Conservation (phyloP, 1,284 basidiomycete genomes). For the Malassezia restricta region DNA sequence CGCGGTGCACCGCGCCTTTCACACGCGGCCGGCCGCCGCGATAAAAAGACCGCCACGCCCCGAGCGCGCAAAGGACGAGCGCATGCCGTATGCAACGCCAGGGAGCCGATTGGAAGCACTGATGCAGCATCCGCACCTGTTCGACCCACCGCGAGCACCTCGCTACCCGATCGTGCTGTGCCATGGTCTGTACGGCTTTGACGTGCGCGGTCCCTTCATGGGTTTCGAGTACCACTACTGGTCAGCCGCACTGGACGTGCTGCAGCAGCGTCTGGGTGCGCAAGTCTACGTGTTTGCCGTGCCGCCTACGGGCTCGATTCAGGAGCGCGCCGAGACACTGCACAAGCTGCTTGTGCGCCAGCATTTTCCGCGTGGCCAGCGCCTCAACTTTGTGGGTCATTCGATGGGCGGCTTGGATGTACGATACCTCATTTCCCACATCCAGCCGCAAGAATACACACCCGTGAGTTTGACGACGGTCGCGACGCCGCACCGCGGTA, state of each 20-base stretch:
- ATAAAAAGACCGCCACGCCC: not conserved
- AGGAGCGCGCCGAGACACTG: conserved; percentile 66
- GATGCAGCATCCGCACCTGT: conserved; percentile 8
- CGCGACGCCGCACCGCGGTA: conserved; percentile 85
- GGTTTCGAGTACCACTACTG: conserved; percentile 73
- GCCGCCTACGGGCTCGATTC: conserved; percentile 83
- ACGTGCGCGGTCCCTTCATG: conserved; percentile 66
- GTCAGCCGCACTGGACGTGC: conserved; percentile 71
- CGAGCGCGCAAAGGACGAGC: not conserved
- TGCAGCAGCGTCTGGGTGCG: conserved; percentile 70
- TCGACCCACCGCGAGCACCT: not conserved
- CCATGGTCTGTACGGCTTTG: conserved; percentile 82
- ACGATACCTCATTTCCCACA: conserved; percentile 73
- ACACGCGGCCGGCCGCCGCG: not conserved
- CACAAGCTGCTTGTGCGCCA: conserved; percentile 56
- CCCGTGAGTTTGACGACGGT: conserved; percentile 81
- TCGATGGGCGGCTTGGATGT: conserved; percentile 60
- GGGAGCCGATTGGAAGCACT: conserved; percentile 9
- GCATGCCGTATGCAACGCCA: not conserved
- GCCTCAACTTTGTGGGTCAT: conserved; percentile 85
- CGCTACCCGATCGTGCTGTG: conserved; percentile 83
- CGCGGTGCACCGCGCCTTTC: not conserved
- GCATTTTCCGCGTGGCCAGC: conserved; percentile 55
- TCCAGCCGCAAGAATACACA: conserved; percentile 66
- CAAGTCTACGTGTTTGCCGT: conserved; percentile 92